These are phyloP conservation scores for Baudoinia panamericana DNA, from an alignment of 495 filamentous ascomycete genomes.

Conservation along the genomic window DNA sequence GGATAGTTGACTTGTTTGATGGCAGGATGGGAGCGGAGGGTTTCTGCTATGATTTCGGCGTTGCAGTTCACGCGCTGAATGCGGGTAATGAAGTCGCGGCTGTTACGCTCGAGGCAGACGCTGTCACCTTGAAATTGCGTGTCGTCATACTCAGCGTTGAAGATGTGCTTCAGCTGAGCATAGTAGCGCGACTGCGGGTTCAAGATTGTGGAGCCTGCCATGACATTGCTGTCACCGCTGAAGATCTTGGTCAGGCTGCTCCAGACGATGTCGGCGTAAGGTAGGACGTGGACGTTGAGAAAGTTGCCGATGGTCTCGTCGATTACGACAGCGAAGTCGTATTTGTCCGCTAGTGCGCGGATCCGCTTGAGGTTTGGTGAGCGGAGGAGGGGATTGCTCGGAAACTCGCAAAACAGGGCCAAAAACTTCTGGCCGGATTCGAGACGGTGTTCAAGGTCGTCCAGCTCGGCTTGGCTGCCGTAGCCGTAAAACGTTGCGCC, in stretches of 20 bases:
- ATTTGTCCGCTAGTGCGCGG: slow-evolving; percentile 60
- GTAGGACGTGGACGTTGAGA: slow-evolving; percentile 84
- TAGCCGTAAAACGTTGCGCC: slow-evolving; percentile 85
- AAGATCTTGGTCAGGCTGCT: slow-evolving; percentile 95
- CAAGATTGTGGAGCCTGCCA: slow-evolving; percentile 80
- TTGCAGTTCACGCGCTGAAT: slow-evolving; percentile 78
- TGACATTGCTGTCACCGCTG: slow-evolving; percentile 93
- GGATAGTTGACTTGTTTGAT: slow-evolving; percentile 83
- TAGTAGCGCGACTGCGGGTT: slow-evolving; percentile 73
- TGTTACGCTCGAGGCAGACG: slow-evolving; percentile 91
- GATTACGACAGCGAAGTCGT: slow-evolving; percentile 80
- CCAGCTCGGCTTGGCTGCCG: slow-evolving; percentile 66
- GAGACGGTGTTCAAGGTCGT: slow-evolving; percentile 67
- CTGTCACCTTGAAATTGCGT: slow-evolving; percentile 87
- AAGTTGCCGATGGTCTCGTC: slow-evolving; percentile 97
- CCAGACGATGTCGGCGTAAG: slow-evolving; percentile 77
- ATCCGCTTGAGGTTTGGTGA: slow-evolving; percentile 76
- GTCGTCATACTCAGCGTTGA: slow-evolving; percentile 61
- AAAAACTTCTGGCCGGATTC: slow-evolving; percentile 63
- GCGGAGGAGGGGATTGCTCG: slow-evolving; percentile 77
- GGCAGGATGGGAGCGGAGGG: slow-evolving; percentile 45
- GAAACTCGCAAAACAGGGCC: slow-evolving; percentile 86
- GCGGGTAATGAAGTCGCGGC: slow-evolving; percentile 74
- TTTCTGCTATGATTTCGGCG: slow-evolving; percentile 66
- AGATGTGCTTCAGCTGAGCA: slow-evolving; percentile 45